phyloP scores from a whole-genome alignment of 805 yeast species.

The Wickerhamiella australiensis region DNA sequence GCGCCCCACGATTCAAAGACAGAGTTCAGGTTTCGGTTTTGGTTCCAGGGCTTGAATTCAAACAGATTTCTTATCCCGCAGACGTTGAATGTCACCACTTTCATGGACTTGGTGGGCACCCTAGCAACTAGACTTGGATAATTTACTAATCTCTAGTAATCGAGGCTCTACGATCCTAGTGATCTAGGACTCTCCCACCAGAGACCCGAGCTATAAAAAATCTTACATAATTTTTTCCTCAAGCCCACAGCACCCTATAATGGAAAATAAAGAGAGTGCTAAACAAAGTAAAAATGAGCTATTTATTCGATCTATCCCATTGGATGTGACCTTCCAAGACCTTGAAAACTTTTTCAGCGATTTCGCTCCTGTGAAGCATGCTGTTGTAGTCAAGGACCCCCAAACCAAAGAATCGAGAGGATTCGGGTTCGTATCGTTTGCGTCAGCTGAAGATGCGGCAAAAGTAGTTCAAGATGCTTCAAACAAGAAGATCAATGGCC shows the following conservation, averaged over 20 bases:
- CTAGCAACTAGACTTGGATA: background rate
- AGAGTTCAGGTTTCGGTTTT: conserved; percentile 31
- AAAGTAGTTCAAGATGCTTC: conserved; percentile 59
- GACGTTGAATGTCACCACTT: conserved; percentile 46
- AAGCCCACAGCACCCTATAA: background rate
- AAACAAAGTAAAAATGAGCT: conserved; percentile 29
- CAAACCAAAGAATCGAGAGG: conserved; percentile 69
- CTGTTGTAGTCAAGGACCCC: conserved; percentile 73
- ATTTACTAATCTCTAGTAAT: too few species aligned
- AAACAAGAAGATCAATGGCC: conserved; percentile 51
- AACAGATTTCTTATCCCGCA: conserved; percentile 73
- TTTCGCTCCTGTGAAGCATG: conserved; percentile 90
- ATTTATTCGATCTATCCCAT: conserved; percentile 78
- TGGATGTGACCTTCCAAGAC: conserved; percentile 67
- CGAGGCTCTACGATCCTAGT: too few species aligned
- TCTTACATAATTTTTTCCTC: conserved; percentile 15
- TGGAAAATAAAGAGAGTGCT: conserved; percentile 2
- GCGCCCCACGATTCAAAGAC: conserved; percentile 36
- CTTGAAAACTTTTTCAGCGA: conserved; percentile 78
- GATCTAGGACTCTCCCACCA: too few species aligned
- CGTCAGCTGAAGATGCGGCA: conserved; percentile 69
- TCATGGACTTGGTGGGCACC: background rate
- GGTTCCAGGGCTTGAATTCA: conserved; percentile 77
- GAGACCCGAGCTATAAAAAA: background rate
- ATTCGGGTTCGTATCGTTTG: conserved; percentile 89